Conservation (phyloP, 2,329 filamentous ascomycete genomes). For the Ophiocordyceps camponoti-floridani region DNA sequence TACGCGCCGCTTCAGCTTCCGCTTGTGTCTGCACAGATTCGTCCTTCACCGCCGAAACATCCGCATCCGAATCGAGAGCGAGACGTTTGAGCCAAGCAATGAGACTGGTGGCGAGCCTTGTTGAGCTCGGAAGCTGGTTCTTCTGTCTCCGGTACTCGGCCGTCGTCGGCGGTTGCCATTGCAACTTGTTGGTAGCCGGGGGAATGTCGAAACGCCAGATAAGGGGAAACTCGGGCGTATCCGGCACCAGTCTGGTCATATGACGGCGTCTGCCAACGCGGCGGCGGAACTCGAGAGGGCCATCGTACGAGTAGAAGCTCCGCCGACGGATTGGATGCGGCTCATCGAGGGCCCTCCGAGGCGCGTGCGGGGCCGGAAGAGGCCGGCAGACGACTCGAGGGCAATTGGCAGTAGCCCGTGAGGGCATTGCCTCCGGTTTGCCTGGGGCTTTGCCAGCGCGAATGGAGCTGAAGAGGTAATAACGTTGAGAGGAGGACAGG, state of each 20-base stretch:
- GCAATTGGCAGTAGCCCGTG: conserved; percentile 10
- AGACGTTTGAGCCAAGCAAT: neutral
- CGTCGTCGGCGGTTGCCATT: conserved; percentile 30
- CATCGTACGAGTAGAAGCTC: conserved; percentile 19
- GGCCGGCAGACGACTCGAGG: conserved; percentile 7
- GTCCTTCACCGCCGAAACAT: neutral
- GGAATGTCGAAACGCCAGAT: conserved; percentile 28
- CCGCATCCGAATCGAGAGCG: neutral
- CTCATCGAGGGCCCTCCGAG: neutral
- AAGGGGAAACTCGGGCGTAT: conserved; percentile 16
- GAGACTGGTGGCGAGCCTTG: neutral
- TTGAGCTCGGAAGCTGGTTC: conserved; percentile 4
- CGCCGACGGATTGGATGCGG: neutral
- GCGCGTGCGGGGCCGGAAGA: conserved; percentile 10
- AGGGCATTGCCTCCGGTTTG: conserved; percentile 11
- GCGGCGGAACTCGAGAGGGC: conserved; percentile 36
- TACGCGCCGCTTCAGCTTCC: too few relatives aligned
- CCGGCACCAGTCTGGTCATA: conserved; percentile 31
- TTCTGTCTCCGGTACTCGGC: conserved; percentile 10
- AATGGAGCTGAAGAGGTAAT: neutral
- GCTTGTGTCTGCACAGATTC: neutral
- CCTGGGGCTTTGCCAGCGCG: too few relatives aligned
- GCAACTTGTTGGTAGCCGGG: conserved; percentile 27
- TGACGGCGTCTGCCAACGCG: conserved; percentile 29
- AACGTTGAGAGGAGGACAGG: neutral